Evolutionary conservation across 2,329 filamentous ascomycete genomes (phyloP), one percentile per base, ranked within the genome.

Genomic region (Penicillium sp.): DNA sequence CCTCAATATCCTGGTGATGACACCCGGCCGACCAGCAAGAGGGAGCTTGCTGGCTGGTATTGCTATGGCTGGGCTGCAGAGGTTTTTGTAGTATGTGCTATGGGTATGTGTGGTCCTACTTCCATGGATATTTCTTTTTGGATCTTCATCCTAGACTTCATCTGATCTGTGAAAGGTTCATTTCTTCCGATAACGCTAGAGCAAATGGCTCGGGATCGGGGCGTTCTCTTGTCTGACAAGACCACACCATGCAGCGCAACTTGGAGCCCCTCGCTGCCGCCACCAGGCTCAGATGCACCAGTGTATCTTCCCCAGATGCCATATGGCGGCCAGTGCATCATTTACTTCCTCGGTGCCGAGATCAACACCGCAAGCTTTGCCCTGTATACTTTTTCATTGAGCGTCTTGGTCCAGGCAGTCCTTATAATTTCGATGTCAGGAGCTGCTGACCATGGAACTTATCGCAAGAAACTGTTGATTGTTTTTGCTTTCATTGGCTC

Each of bases 361-460:
- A 88, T 99, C 76, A 97, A 97, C 74, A 97, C 93, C 1, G 92
- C 93, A 35, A 95, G 90, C 73, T 97, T 97, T 73, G 93, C 92
- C 71, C 96, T 97, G 91, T 97, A 97, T 76, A 97, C 92, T 2
- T 99, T 99, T 75, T 96, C 92, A 56, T 80, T 95, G 68, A 95
- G 90, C 71, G 94, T 99, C 1, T 75, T 97, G 20, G 74, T 97
- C 11, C 94, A 99, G 72, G 89, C 92, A 1, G 76, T 97, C 29
- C 78, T 97, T 31, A 95, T 99, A 42, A 91, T 99, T 61, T 96
- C 92, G 69, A 96, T 99, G 81, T 96, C 92, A 69, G 94, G 90
- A 53, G 92, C 93, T 8, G 94, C 94, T 55, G 94, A 99, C 72
- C 93, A 97, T 74, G 94, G 94, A 60, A 88, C 85, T 64, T 94